Evolutionary conservation across 345 rosid species (phyloP), one percentile per base, ranked within the genome.

Genomic region (Litchi chinensis): DNA sequence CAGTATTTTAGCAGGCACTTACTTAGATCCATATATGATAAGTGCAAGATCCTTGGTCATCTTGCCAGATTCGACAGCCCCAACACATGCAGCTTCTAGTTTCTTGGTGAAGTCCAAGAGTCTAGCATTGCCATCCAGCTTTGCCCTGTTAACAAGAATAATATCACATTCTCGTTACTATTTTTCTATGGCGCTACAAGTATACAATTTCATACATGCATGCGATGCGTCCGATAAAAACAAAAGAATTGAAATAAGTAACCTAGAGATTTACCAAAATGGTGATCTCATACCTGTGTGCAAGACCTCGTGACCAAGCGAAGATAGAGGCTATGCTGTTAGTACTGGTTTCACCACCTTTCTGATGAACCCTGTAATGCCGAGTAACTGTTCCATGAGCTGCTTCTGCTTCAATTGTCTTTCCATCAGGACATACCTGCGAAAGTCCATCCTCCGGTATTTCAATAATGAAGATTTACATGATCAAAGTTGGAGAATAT

Each of bases 1-100:
- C 12, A 11, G 3, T 10, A 8, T 60, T 32, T 16, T 64, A 40
- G 37, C 6, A 65, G 24, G 65, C 24, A 79, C 90, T 68, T 76
- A 94, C 97, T 89, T 93, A 22, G 98, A 76, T 77, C 99, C 98
- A 77, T 96, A 93, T 81, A 86, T 88, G 69, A 96, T 79, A 79
- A 96, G 90, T 6, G 99, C 98, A 71, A 96, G 98, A 91, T 96
- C 98, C 83, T 96, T 96, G 76, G 99, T 96, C 99, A 96, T 96
- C 90, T 93, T 96, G 73, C 98, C 98, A 76, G 95, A 90, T 78
- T 96, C 99, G 54, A 96, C 99, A 41, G 85, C 68, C 76, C 90
- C 97, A 48, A 96, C 62, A 77, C 99, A 96, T 56, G 98, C 97
- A 11, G 91, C 98, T 88, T 96, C 99, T 22, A 96, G 97, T 86